Percentiles rank a stretch among this genome's conserved stretches.
These are phyloP conservation scores for Mycena leptocephala DNA, from an alignment of 768 basidiomycete genomes.

Conservation along the genomic window DNA sequence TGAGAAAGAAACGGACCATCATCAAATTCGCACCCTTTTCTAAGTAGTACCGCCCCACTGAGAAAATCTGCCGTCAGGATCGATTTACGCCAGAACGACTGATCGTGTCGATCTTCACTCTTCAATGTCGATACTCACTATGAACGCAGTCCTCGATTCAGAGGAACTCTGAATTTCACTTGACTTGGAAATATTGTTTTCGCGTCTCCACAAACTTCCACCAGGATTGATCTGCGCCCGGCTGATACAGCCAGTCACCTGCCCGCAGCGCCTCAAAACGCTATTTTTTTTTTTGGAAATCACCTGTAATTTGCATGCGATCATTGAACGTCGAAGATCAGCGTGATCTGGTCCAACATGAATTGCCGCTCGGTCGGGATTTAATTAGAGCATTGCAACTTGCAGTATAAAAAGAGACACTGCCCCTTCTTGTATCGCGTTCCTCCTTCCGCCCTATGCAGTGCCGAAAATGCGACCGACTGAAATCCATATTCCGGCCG, in stretches of 20 bases:
- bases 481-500: neutral
- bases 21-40: too few relatives aligned
- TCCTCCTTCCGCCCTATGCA: neutral
- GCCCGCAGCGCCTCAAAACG: neutral
- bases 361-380: neutral
- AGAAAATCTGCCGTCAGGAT: too few relatives aligned
- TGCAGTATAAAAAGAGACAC: neutral
- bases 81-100: too few relatives aligned
- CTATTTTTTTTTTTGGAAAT: neutral
- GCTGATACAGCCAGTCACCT: neutral
- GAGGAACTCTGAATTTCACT: too few relatives aligned
- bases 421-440: neutral
- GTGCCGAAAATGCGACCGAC: neutral
- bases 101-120: too few relatives aligned
- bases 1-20: too few relatives aligned
- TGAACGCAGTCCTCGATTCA: too few relatives aligned
- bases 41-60: too few relatives aligned
- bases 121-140: too few relatives aligned
- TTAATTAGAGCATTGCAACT: neutral
- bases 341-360: neutral
- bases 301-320: neutral
- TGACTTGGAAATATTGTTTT: too few relatives aligned
- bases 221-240: neutral
- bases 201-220: neutral
- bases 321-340: neutral